Evolutionary conservation across 2,329 filamentous ascomycete genomes (phyloP).

Genomic region (Pyrenophora teres): DNA sequence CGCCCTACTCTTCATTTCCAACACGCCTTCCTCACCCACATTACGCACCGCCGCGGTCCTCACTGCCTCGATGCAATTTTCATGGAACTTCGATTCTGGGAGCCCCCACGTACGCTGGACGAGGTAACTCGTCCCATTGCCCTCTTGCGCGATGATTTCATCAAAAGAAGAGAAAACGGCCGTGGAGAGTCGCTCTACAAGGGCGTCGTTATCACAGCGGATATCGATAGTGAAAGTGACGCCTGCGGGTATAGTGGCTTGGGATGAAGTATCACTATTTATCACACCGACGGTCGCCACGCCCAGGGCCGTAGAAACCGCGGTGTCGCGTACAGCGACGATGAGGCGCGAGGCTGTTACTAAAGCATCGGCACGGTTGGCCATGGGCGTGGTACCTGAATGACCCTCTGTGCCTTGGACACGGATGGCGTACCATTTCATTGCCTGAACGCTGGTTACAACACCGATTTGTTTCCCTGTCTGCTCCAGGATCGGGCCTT

Average conservation of each 20-base stretch:
- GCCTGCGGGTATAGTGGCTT: constrained; percentile 37
- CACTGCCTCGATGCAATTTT: constrained; percentile 28
- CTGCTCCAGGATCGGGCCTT: constrained; percentile 73
- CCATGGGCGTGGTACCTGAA: constrained; percentile 69
- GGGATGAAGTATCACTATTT: constrained; percentile 33
- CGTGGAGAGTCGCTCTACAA: constrained; percentile 31
- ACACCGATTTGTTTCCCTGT: constrained; percentile 66
- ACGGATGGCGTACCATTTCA: constrained; percentile 64
- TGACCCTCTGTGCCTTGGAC: constrained; percentile 43
- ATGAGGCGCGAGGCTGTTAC: constrained; percentile 36
- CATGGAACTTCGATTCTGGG: constrained; percentile 32
- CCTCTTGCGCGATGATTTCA: constrained; percentile 24
- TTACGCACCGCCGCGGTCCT: constrained; percentile 21
- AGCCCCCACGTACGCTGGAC: constrained; percentile 34
- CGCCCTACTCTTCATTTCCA: constrained; percentile 35
- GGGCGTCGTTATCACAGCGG: constrained; percentile 31
- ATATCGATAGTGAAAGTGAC: constrained; percentile 37
- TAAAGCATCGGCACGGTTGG: constrained; percentile 56
- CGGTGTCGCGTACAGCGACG: constrained; percentile 31
- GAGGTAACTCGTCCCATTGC: constrained; percentile 27
- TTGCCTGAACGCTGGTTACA: constrained; percentile 73
- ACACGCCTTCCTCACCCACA: constrained; percentile 25
- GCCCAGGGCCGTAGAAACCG: constrained; percentile 23
- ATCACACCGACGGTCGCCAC: constrained; percentile 40
- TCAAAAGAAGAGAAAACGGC: constrained; percentile 30